Base-by-base conservation (phyloP, 1,139 yeast genomes). In the Diutina scorzettiae region DNA sequence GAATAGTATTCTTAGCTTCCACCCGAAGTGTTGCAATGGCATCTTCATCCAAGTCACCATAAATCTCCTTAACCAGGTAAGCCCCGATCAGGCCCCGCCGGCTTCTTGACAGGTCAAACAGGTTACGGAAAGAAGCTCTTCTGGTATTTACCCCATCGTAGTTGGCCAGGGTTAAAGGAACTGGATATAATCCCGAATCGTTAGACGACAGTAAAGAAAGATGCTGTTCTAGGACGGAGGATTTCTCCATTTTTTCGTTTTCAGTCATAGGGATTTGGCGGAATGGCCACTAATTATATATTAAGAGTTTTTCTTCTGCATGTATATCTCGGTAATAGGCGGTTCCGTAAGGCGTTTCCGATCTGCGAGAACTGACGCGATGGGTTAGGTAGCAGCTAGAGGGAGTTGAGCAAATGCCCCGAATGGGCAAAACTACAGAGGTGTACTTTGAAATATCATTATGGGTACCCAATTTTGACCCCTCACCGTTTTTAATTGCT, bases 11-110 rank as follows among this genome's bases (percentile, higher is more conserved):
- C 19, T 23, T 34, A 2, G 28, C 14, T 8, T 17, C 19, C n/a
- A 20, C 29, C 9, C 39, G 20, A 20, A 6, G 7, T 16, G 9
- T 6, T 3, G 28, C 29, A 14, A 34, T 34, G n/a, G 14, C 39
- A 5, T 8, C 39, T 4, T 34, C 39, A 9, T n/a, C 39, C 18
- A 34, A 12, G 28, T 34, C 39, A 4, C 39, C 39, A 14, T 34
- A 34, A 23, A 34, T 63, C 23, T 63, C 66, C 41, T 56, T 57
- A 12, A 34, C 39, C 29, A 23, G 28, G 29, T 23, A 23, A 3
- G 39, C 39, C 6, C 28, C 39, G 14, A 32, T 20, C 39, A 23
- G 23, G 11, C 23, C 39, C 20, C 39, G 27, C n/a, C 39, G 27
- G 5, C 14, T 11, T 5, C 39, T 17, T 11, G 23, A 14, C 39